These are phyloP conservation scores for bread wheat (Triticum aestivum) DNA, from an alignment of 176 grass and related monocot species.

Conservation along the genomic window DNA sequence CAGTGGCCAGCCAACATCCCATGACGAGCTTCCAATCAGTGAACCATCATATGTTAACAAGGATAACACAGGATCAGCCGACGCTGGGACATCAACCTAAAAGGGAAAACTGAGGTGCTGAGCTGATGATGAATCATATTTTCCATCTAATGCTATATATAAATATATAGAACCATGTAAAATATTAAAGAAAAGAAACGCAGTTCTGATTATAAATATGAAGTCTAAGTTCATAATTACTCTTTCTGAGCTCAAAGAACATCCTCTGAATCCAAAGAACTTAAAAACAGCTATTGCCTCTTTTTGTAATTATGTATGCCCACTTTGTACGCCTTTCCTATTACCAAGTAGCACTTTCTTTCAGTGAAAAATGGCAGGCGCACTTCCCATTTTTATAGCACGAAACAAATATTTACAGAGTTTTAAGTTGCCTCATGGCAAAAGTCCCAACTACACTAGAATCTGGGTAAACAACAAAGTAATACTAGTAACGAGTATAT, in stretches of 20 bases:
- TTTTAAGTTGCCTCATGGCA: neutral
- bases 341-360: neutral
- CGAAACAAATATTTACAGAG: too few relatives aligned
- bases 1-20: slow-evolving; percentile 87
- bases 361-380: neutral
- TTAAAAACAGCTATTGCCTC: neutral
- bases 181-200: neutral
- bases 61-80: slow-evolving; percentile 72
- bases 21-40: slow-evolving; percentile 54
- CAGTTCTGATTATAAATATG: neutral
- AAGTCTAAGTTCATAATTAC: neutral
- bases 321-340: neutral
- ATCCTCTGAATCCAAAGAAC: neutral
- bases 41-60: slow-evolving; percentile 50
- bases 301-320: neutral
- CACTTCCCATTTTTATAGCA: neutral
- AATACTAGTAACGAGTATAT: neutral
- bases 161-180: neutral
- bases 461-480: neutral
- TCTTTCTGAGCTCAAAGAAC: slow-evolving; percentile 8
- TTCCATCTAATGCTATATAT: neutral
- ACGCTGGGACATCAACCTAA: slow-evolving; percentile 74
- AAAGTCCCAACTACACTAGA: slow-evolving; percentile 8
- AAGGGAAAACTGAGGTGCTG: neutral
- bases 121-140: neutral